Conservation (phyloP, 441 rosid genomes). For the Populus tomentosa region DNA sequence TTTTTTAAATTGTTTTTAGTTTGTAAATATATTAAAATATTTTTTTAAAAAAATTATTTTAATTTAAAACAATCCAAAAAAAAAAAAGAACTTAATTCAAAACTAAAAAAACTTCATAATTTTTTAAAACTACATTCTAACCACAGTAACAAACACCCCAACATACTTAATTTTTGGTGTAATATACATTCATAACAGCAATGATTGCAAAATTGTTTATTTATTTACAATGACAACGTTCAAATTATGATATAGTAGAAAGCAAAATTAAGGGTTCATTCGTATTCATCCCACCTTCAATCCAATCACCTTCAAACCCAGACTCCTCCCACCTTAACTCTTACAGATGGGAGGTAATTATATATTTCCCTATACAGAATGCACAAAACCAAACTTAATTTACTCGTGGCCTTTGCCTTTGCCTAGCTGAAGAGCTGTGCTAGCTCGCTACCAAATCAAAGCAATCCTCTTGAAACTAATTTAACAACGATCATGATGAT, state of each 20-base stretch:
- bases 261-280: background rate
- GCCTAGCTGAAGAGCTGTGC: background rate
- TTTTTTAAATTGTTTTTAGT: no score
- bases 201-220: background rate
- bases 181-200: background rate
- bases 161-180: background rate
- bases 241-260: background rate
- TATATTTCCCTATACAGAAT: no score
- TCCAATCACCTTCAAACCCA: background rate
- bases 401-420: background rate
- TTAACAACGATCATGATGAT: background rate
- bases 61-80: no score
- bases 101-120: no score
- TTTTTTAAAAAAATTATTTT: no score
- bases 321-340: background rate
- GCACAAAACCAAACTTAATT: background rate
- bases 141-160: no score
- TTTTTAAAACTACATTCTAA: no score
- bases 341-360: no score
- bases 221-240: background rate
- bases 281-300: background rate
- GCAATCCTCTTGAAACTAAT: no score
- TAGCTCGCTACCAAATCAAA: no score
- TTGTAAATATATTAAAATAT: no score
- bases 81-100: no score